Evolutionary conservation across 2,329 filamentous ascomycete genomes (phyloP).

Genomic region (Pseudopyricularia javanii): DNA sequence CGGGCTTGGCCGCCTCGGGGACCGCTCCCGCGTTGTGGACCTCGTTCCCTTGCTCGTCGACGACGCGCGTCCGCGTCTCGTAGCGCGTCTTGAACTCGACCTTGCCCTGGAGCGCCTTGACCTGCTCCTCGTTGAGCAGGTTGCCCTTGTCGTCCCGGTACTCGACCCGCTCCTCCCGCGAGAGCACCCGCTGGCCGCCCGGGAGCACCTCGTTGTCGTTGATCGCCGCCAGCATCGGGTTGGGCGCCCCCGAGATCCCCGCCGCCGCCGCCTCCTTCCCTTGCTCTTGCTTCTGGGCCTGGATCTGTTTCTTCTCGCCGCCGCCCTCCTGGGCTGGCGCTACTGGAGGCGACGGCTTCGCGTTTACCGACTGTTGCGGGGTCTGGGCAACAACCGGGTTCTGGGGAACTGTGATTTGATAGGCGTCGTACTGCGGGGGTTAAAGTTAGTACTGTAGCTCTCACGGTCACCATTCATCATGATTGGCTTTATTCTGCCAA

Average conservation of each 20-base stretch:
- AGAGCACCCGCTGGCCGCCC: constrained; percentile 31
- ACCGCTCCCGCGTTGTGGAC: constrained; percentile 26
- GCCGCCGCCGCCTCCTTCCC: constrained; percentile 6
- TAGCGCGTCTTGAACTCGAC: constrained; percentile 93
- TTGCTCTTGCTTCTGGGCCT: constrained; percentile 13
- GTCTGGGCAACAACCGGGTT: constrained; percentile 11
- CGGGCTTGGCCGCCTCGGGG: constrained; percentile 15
- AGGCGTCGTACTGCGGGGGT: constrained; percentile 33
- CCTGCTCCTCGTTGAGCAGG: constrained; percentile 70
- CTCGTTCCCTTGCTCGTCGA: constrained; percentile 72
- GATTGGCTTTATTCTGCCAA: not conserved
- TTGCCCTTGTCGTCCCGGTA: constrained; percentile 94
- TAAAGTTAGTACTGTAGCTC: not conserved
- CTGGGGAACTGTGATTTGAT: constrained; percentile 19
- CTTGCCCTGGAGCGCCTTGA: constrained; percentile 76
- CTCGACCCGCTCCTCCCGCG: constrained; percentile 71
- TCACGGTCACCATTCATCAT: not conserved
- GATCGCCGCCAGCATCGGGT: constrained; percentile 17
- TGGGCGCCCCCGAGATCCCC: constrained; percentile 34
- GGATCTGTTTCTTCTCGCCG: constrained; percentile 4
- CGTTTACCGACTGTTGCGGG: constrained; percentile 8
- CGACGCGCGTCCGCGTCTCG: constrained; percentile 80
- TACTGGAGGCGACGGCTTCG: constrained; percentile 6
- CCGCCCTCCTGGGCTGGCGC: constrained; percentile 1
- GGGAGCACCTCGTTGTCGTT: not conserved